Conservation (phyloP, 1,139 yeast genomes). For the Saccharomyces hybrid region DNA sequence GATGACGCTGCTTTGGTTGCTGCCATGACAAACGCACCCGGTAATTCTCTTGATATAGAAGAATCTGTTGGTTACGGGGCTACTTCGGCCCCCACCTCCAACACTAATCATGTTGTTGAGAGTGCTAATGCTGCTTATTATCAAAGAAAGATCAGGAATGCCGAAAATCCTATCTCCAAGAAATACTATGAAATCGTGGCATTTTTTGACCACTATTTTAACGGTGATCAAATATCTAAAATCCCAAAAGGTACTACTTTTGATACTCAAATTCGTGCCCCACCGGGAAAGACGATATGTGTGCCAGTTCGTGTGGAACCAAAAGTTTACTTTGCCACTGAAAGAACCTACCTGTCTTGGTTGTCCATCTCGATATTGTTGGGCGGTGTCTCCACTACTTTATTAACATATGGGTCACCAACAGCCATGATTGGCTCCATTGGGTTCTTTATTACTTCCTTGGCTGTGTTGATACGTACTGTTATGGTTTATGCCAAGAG, state of each 20-base stretch:
- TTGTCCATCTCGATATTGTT: slow-evolving; percentile 63
- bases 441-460: slow-evolving; percentile 81
- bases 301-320: slow-evolving; percentile 81
- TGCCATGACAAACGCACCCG: slow-evolving; percentile 28
- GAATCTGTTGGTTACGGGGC: slow-evolving; percentile 44
- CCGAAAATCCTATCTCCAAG: slow-evolving; percentile 20
- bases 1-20: slow-evolving; percentile 32
- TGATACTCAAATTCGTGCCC: slow-evolving; percentile 56
- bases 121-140: slow-evolving; percentile 22
- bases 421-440: slow-evolving; percentile 72
- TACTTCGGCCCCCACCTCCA: slow-evolving; percentile 8
- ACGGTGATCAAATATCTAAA: slow-evolving; percentile 62
- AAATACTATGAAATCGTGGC: slow-evolving; percentile 16
- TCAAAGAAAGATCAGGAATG: slow-evolving; percentile 19
- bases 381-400: slow-evolving; percentile 65
- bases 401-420: slow-evolving; percentile 61
- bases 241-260: slow-evolving; percentile 79
- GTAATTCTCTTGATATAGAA: slow-evolving; percentile 41
- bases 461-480: slow-evolving; percentile 67
- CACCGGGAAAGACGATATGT: slow-evolving; percentile 68
- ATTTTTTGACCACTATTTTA: slow-evolving; percentile 41
- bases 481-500: slow-evolving; percentile 72
- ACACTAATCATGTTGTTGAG: slow-evolving; percentile 30
- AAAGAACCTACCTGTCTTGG: slow-evolving; percentile 75
- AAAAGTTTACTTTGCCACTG: slow-evolving; percentile 78